Evolutionary conservation across 371 early-diverging fungal genomes (phyloP).

Genomic region (Mortierella sp.): DNA sequence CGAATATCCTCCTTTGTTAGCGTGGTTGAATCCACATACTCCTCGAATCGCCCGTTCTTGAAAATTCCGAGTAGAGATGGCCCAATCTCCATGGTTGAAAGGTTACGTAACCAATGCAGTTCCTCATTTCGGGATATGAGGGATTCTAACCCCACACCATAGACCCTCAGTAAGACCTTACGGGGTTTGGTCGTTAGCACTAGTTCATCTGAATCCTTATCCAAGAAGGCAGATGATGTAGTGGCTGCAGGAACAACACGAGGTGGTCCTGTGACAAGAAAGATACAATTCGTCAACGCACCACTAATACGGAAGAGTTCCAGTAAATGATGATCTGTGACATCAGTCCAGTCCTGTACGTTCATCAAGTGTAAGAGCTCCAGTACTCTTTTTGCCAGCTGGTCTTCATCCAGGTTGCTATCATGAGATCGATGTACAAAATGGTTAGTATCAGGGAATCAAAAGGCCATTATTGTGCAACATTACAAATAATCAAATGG

Average conservation of each 20-base stretch:
- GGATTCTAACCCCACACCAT: constrained; percentile 84
- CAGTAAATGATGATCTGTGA: constrained; percentile 53
- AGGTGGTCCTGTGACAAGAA: constrained; percentile 68
- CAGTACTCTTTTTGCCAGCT: constrained; percentile 30
- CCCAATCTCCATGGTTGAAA: constrained; percentile 81
- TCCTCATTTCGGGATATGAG: constrained; percentile 84
- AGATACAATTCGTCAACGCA: constrained; percentile 92
- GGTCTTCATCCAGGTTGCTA: constrained; percentile 36
- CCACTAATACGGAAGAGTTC: constrained; percentile 78
- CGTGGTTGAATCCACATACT: constrained; percentile 84
- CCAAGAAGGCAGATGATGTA: not conserved
- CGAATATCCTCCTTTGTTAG: constrained; percentile 78
- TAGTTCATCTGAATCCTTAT: constrained; percentile 4
- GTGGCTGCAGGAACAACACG: constrained; percentile 6
- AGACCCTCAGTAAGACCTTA: constrained; percentile 79
- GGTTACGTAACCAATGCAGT: constrained; percentile 79
- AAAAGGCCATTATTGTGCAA: not conserved
- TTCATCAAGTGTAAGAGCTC: constrained; percentile 47
- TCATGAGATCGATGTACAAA: not conserved
- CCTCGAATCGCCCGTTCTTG: constrained; percentile 90
- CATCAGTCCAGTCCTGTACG: constrained; percentile 59
- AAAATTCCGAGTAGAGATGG: constrained; percentile 88
- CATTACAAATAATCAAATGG: constrained; percentile 2
- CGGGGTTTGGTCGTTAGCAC: constrained; percentile 31
- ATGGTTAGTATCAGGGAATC: not conserved